phyloP scores from a whole-genome alignment of 2,329 filamentous ascomycete genomes.

The Penicillium sp. region DNA sequence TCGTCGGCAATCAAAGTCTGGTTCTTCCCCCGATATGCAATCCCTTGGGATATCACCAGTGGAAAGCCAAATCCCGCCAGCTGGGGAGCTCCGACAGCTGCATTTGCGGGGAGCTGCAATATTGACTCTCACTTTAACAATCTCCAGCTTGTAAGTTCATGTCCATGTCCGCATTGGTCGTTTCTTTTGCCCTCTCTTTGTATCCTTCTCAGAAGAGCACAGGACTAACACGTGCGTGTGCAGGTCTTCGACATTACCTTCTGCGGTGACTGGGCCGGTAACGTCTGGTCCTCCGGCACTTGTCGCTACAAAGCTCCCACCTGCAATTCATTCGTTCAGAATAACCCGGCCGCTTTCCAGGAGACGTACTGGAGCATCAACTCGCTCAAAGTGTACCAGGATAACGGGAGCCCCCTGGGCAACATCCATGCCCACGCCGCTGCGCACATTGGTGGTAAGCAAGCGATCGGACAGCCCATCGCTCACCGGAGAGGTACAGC shows the following conservation, averaged over 20 bases:
- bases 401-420: conserved; percentile 7
- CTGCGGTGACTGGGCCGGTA: conserved; percentile 81
- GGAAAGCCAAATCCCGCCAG: conserved; percentile 56
- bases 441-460: conserved; percentile 1
- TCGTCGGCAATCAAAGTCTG: conserved; percentile 65
- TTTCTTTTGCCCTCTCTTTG: not conserved
- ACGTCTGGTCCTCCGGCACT: conserved; percentile 56
- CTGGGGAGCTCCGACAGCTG: conserved; percentile 66
- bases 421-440: conserved; percentile 5
- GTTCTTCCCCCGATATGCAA: conserved; percentile 67
- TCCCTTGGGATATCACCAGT: conserved; percentile 58
- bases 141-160: conserved; percentile 55
- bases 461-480: not conserved
- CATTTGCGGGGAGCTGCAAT: conserved; percentile 65
- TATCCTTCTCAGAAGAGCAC: not conserved
- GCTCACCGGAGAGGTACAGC: not conserved
- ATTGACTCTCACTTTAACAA: conserved; percentile 64
- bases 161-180: not conserved
- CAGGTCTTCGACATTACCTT: conserved; percentile 66
- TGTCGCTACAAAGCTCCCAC: conserved; percentile 57
- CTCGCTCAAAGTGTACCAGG: conserved; percentile 59
- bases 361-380: conserved; percentile 75
- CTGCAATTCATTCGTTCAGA: conserved; percentile 66
- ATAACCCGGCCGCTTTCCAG: conserved; percentile 63
- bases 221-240: conserved; percentile 3